Base-by-base conservation (phyloP, 208 protist genomes). In the Acanthamoeba lenticulata region DNA sequence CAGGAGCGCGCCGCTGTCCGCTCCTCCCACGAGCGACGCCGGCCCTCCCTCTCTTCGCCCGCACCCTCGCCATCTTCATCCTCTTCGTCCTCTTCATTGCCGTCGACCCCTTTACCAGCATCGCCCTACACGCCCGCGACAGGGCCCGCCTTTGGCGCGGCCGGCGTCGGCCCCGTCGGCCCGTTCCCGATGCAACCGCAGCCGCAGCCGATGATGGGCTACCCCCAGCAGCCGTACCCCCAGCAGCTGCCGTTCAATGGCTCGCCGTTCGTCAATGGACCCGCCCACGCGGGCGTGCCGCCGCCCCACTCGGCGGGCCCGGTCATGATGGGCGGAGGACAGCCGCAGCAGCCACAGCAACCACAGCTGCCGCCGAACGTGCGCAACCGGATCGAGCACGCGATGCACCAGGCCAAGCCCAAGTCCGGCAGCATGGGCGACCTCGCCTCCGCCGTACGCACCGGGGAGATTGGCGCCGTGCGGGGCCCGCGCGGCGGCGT, bases 381-480 rank as follows among this genome's bases (percentile, higher is more conserved):
- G 21, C 19, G 0, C 52, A 60, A 60, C 52, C 19, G n/a, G 5
- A 13, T 29, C 52, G n/a, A 5, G 21, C 52, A 60, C 52, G 21
- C 52, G 52, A 13, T 60, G 52, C 52, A 60, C 52, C 9, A 29
- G 52, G 19, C 52, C 52, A 74, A 36, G 65, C 32, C 19, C 19
- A 69, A 74, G n/a, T 74, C 65, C 15, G 65, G 65, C 65, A 74
- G 65, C 65, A 42, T n/a, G 65, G 36, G 65, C 65, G 65, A 74
- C 36, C 19, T 27, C 29, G 34, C 62, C 0, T 72, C 15, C 9
- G 29, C 62, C 34, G 6, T 13, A 40, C 62, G n/a, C 62, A 13
- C 29, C 9, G n/a, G 4, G 27, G 62, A 72, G 62, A 72, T 38
- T 27, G 52, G 21, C 52, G n/a, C n/a, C n/a, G n/a, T n/a, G n/a